These are phyloP conservation scores for Ophiostoma populinum DNA, from an alignment of 2,329 filamentous ascomycete species.

Conservation along the genomic window DNA sequence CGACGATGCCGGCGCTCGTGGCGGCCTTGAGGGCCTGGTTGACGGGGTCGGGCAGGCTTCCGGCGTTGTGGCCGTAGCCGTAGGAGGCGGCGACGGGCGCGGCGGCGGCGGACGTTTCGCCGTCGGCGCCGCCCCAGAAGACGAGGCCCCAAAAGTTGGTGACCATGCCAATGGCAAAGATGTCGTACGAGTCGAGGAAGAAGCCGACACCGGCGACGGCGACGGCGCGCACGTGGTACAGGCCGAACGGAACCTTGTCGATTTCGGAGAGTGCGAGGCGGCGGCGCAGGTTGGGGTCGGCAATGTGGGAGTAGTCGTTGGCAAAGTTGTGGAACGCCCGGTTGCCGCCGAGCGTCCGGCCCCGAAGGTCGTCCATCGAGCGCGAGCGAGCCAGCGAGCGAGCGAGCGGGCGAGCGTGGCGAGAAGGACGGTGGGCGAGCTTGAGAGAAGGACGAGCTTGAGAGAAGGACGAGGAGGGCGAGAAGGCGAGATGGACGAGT, in stretches of 20 bases:
- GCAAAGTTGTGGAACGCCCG: constrained; percentile 55
- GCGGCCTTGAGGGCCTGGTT: constrained; percentile 68
- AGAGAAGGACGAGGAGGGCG: too few species aligned
- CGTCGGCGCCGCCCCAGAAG: constrained; percentile 41
- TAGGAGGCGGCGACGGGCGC: constrained; percentile 17
- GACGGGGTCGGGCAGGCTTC: constrained; percentile 42
- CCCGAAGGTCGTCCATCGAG: too few species aligned
- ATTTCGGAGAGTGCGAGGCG: constrained; percentile 63
- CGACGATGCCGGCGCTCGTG: constrained; percentile 60
- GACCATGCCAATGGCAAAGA: constrained; percentile 65
- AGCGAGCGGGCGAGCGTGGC: too few species aligned
- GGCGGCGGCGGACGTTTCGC: constrained; percentile 17
- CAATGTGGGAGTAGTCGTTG: constrained; percentile 34
- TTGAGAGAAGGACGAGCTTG: too few species aligned
- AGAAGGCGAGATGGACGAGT: too few species aligned
- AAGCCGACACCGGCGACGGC: constrained; percentile 68
- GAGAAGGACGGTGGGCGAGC: too few species aligned
- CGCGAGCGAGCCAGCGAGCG: too few species aligned
- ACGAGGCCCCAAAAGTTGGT: constrained; percentile 58
- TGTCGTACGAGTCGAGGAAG: constrained; percentile 67
- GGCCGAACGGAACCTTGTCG: constrained; percentile 60
- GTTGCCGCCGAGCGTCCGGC: constrained; percentile 42
- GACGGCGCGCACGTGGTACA: constrained; percentile 56
- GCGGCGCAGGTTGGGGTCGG: constrained; percentile 60
- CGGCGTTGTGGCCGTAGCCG: constrained; percentile 32